Evolutionary conservation across 176 grass and related monocot species (phyloP).

Genomic region (Triticum timopheevii): DNA sequence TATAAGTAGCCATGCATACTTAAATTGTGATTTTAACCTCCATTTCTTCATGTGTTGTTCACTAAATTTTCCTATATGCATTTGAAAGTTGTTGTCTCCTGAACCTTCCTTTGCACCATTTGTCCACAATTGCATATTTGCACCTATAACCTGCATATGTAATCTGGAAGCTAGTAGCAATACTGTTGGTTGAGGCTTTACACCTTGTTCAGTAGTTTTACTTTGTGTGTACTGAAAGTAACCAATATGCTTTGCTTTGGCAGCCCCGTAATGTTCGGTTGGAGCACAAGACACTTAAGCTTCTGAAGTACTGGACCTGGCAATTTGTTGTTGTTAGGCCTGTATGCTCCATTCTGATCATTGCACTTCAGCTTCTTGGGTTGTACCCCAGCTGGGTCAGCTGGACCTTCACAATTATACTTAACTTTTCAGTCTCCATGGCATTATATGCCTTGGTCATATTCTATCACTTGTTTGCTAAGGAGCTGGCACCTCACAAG

Average conservation of each 20-base stretch:
- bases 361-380: constrained; percentile 85
- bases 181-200: background rate
- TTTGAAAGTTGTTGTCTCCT: background rate
- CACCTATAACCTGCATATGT: background rate
- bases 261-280: constrained; percentile 74
- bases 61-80: background rate
- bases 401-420: constrained; percentile 89
- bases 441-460: constrained; percentile 84
- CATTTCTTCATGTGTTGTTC: constrained; percentile 2
- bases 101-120: background rate
- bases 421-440: constrained; percentile 94
- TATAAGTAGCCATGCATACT: background rate
- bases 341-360: constrained; percentile 79
- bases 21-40: background rate
- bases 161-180: background rate
- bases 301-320: constrained; percentile 99
- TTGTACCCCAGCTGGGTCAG: constrained; percentile 78
- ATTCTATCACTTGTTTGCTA: constrained; percentile 96
- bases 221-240: constrained; percentile 18
- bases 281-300: constrained; percentile 86
- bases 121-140: background rate
- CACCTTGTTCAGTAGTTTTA: constrained; percentile 10
- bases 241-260: constrained; percentile 20
- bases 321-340: constrained; percentile 97
- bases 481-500: constrained; percentile 93